phyloP scores from a whole-genome alignment of 2,329 filamentous ascomycete species.

The Dichotomopilus funicola region DNA sequence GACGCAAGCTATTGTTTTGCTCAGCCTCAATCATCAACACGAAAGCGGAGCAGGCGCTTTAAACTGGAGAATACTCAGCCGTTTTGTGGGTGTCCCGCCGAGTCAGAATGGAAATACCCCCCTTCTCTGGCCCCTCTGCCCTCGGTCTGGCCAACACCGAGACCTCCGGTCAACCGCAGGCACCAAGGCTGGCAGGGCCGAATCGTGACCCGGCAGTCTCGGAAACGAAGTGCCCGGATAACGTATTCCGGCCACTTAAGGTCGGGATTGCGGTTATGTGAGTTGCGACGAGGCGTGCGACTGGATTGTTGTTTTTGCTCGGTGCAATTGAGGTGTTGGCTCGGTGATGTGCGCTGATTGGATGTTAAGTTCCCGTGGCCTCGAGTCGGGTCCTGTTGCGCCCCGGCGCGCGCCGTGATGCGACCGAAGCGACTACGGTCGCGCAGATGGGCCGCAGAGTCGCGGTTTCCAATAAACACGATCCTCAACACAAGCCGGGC shows the following conservation, averaged over 20 bases:
- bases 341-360: too few relatives aligned
- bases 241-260: slow-evolving; percentile 9
- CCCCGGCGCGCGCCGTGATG: too few relatives aligned
- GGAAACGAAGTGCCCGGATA: not conserved
- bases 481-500: not conserved
- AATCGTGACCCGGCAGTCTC: not conserved
- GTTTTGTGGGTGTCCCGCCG: not conserved
- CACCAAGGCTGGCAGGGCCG: too few relatives aligned
- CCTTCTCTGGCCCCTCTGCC: too few relatives aligned
- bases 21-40: slow-evolving; percentile 2
- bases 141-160: not conserved
- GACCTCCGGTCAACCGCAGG: not conserved
- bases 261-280: not conserved
- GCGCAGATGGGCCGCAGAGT: not conserved
- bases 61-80: not conserved
- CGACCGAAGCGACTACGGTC: too few relatives aligned
- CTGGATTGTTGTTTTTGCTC: not conserved
- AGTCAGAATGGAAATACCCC: not conserved
- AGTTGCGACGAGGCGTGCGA: not conserved
- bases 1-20: slow-evolving; percentile 5
- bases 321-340: too few relatives aligned
- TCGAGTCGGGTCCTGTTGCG: too few relatives aligned
- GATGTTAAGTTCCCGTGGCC: too few relatives aligned
- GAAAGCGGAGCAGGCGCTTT: not conserved
- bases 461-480: not conserved